Base-by-base conservation (phyloP, 2,329 filamentous ascomycete species). In the Erysiphe neolycopersici region DNA sequence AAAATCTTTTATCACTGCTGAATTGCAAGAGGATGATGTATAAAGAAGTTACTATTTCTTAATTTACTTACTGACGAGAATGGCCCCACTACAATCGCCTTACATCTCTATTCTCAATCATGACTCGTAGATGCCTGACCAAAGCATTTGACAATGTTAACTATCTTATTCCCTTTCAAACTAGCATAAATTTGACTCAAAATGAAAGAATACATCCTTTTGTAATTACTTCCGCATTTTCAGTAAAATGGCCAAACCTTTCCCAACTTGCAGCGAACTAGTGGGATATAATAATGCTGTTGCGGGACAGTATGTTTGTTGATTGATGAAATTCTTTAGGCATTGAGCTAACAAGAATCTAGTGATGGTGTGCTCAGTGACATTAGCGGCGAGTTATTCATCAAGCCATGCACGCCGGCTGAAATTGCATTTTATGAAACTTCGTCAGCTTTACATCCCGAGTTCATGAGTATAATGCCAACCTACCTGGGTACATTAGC, bases 331-430 rank as follows among this genome's bases (percentile, higher is more conserved):
- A 36, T 38, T 17, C 35, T 22, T 43, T 19, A 41, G 39, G 38
- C 19, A 36, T 14, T 16, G 22, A 30, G 14, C 50, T 54, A 42
- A 53, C 49, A 46, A 36, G 39, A 45, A 18, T 38, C 39, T 56
- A 94, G 85, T 62, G 85, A 91, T 51, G 89, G 89, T 50, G 87
- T 92, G 40, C 71, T 92, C 53, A 84, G 78, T 56, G 83, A 92
- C 55, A 66, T 70, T 44, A 74, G 81, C 43, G 89, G 89, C 57
- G 73, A 79, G 49, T 66, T 95, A 31, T 80, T 98, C 58, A 82
- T 94, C 57, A 98, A 98, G 61, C 89, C 89, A 16, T 95, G 87
- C 60, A 92, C 81, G 0, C 63, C 73, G 48, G 68, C 75, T 49
- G 89, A 98, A 62, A 73, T 95, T 53, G 68, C 74, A 38, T 98